Evolutionary conservation across 176 grass and related monocot species (phyloP), one percentile per base, ranked within the genome.

Genomic region (Carex littledalei): DNA sequence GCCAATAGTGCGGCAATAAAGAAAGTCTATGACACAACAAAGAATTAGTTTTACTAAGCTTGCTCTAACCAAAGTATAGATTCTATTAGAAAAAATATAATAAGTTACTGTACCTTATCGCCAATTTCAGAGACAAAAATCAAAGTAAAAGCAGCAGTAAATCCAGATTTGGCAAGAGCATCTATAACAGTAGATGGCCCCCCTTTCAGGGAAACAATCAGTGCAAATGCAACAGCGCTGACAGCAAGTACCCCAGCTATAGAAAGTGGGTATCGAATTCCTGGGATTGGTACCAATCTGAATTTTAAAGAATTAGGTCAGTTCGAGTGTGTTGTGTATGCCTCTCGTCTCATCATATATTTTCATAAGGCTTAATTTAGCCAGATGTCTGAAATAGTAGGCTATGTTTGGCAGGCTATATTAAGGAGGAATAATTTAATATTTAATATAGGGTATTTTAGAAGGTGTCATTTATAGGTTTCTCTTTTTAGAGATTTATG

Each of bases 61-160:
- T 57, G 20, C 18, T 45, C 54, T n/a, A 22, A 63, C 80, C 47
- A n/a, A 78, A 52, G 45, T 66, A 50, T 1, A 53, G 0, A 57
- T 63, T 86, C 1, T 39, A 63, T 15, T 26, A 61, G 20, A 49
- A 31, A 20, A 89, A 75, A 62, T 37, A 68, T 43, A 29, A 55
- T 72, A 21, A 32, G 54, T 32, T 91, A 34, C 11, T 37, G 59
- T 90, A 98, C 93, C 93, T 98, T 98, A 87, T 98, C 93, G 31
- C 96, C 96, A 63, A 98, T 94, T 87, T 98, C 96, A 52, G 93
- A 98, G 82, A 98, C 96, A 87, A 92, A 95, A 86, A 98, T 98
- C 24, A 98, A 84, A 15, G 84, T 79, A 88, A 98, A 98, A 81
- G 93, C 96, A 75, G 93, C 96, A 0, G 93, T 98, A 78, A 95